These are phyloP conservation scores for Ambispora gerdemannii DNA, from an alignment of 192 early-diverging fungal genomes.

Conservation along the genomic window DNA sequence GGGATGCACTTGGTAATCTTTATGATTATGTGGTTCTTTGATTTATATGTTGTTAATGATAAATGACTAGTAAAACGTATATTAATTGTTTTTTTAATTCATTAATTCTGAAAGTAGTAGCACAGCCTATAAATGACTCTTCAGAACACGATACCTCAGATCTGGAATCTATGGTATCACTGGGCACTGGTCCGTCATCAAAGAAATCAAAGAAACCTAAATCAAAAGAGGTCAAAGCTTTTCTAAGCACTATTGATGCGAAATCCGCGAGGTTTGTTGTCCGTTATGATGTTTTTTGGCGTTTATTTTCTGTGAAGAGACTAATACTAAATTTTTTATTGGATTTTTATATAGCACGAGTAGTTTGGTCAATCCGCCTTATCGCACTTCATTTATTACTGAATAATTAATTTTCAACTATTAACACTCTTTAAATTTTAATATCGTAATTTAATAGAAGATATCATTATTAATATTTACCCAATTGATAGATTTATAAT, in stretches of 20 bases:
- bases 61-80: not conserved
- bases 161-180: conserved; percentile 18
- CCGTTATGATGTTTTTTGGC: not conserved
- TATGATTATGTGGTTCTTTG: not conserved
- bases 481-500: no score
- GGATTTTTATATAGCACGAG: not conserved
- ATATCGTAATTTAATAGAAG: no score
- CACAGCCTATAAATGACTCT: conserved; percentile 15
- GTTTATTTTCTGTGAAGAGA: not conserved
- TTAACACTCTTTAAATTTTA: no score
- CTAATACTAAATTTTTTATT: not conserved
- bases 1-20: conserved; percentile 15
- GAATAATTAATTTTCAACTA: no score
- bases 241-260: conserved; percentile 8
- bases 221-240: conserved; percentile 5
- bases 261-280: conserved; percentile 13
- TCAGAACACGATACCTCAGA: conserved; percentile 26
- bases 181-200: not conserved
- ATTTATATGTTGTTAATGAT: not conserved
- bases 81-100: not conserved
- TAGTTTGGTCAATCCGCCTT: conserved; percentile 24
- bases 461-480: no score
- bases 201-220: conserved; percentile 4
- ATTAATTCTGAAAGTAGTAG: not conserved
- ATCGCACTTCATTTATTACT: no score